These are phyloP conservation scores for Cinnamomum chago DNA, from an alignment of 164 flowering plant genomes.

Conservation along the genomic window DNA sequence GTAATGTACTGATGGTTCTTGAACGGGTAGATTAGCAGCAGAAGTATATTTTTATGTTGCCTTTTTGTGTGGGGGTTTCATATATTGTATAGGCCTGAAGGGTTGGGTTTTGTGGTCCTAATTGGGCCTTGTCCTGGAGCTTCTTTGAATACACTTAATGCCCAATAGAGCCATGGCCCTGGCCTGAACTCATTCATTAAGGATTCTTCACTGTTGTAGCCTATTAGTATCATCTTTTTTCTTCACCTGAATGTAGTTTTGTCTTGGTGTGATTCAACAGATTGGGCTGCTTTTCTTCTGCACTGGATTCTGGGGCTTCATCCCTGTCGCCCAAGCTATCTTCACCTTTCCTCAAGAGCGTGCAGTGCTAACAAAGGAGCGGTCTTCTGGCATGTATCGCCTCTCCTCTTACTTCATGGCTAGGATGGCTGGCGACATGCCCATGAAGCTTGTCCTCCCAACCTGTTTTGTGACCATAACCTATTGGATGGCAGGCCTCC, in stretches of 20 bases:
- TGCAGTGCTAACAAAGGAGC: constrained; percentile 56
- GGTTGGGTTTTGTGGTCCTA: no score
- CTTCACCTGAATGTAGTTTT: not conserved
- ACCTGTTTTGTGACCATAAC: constrained; percentile 45
- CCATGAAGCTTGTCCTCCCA: constrained; percentile 81
- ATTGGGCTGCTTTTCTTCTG: constrained; percentile 66
- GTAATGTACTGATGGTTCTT: no score
- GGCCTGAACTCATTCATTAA: not conserved
- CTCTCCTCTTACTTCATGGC: constrained; percentile 79
- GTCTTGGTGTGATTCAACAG: constrained; percentile 24
- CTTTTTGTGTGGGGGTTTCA: no score
- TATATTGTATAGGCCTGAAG: no score
- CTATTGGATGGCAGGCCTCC: constrained; percentile 79
- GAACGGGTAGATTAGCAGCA: no score
- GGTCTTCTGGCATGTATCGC: constrained; percentile 65
- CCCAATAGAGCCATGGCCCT: no score
- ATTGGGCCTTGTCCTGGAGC: no score
- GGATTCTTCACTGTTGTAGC: not conserved
- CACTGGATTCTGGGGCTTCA: constrained; percentile 63
- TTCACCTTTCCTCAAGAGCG: constrained; percentile 81
- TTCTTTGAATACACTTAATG: not conserved
- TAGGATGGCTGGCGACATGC: constrained; percentile 46
- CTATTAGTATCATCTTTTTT: not conserved
- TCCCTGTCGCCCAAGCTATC: constrained; percentile 57
- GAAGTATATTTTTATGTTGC: no score